Conservation (phyloP, 441 rosid genomes). For the Sinapis alba region DNA sequence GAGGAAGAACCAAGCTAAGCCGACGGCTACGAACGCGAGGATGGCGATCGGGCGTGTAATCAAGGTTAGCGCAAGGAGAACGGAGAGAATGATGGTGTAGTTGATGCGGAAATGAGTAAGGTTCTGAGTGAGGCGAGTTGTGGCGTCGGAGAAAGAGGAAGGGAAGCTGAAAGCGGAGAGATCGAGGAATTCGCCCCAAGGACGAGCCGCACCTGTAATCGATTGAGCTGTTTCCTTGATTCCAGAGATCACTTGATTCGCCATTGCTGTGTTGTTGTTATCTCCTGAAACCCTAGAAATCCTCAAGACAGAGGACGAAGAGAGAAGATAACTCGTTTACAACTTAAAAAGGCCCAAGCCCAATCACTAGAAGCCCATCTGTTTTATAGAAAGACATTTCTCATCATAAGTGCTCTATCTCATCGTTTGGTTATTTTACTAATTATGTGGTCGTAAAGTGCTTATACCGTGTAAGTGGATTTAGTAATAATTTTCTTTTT, state of each 20-base stretch:
- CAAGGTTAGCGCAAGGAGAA: conserved; percentile 54
- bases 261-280: conserved; percentile 27
- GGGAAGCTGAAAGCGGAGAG: conserved; percentile 56
- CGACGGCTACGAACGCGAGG: conserved; percentile 51
- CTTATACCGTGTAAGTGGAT: too few relatives aligned
- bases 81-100: conserved; percentile 49
- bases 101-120: conserved; percentile 67
- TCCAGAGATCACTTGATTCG: conserved; percentile 44
- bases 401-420: too few relatives aligned
- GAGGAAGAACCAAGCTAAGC: conserved; percentile 68
- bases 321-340: neutral
- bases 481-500: too few relatives aligned
- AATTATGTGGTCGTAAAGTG: too few relatives aligned
- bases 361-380: neutral
- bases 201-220: conserved; percentile 48
- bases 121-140: conserved; percentile 68
- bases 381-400: too few relatives aligned
- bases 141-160: conserved; percentile 54
- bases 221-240: conserved; percentile 54
- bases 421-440: too few relatives aligned
- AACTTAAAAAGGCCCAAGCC: neutral
- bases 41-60: conserved; percentile 64
- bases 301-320: too few relatives aligned
- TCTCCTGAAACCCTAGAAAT: conserved; percentile 23
- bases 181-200: conserved; percentile 65